phyloP scores from a whole-genome alignment of 1,139 yeast genomes.

The Saccharomyces hybrid region DNA sequence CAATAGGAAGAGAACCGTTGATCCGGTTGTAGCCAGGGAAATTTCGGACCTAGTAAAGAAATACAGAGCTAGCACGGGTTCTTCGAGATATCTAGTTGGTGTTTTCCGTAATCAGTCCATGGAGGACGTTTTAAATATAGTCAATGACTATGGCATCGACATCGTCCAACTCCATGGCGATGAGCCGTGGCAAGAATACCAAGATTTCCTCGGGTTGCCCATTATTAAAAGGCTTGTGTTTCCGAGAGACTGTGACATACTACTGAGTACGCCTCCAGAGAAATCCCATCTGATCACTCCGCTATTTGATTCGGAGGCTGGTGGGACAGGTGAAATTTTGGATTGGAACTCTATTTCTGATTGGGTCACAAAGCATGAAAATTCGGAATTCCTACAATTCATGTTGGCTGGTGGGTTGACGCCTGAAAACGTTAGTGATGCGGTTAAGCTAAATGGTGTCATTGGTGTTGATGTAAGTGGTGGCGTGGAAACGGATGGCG shows the following conservation, averaged over 20 bases:
- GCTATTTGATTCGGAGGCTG: constrained; percentile 77
- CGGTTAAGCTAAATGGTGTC: constrained; percentile 44
- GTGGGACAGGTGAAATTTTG: constrained; percentile 80
- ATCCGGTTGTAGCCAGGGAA: constrained; percentile 43
- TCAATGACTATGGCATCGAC: constrained; percentile 51
- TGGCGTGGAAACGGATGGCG: constrained; percentile 79
- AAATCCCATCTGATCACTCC: constrained; percentile 42
- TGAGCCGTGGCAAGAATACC: constrained; percentile 54
- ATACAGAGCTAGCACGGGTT: constrained; percentile 9
- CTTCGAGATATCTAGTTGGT: constrained; percentile 50
- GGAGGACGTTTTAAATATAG: constrained; percentile 48
- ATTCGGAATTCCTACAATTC: constrained; percentile 40
- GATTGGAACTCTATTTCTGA: constrained; percentile 53
- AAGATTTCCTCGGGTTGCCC: constrained; percentile 41
- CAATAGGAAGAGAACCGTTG: constrained; percentile 63
- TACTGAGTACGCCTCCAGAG: constrained; percentile 11
- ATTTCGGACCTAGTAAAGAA: constrained; percentile 40
- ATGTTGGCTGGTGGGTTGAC: constrained; percentile 86
- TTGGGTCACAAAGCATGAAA: constrained; percentile 30
- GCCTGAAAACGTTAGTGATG: constrained; percentile 59
- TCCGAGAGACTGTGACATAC: constrained; percentile 43
- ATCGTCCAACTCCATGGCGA: constrained; percentile 85
- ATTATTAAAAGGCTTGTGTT: constrained; percentile 67
- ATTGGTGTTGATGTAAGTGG: constrained; percentile 92
- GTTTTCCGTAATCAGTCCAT: constrained; percentile 80